Evolutionary conservation across 2,329 filamentous ascomycete genomes (phyloP), one percentile per base, ranked within the genome.

Genomic region (Hymenoscyphus repandus): DNA sequence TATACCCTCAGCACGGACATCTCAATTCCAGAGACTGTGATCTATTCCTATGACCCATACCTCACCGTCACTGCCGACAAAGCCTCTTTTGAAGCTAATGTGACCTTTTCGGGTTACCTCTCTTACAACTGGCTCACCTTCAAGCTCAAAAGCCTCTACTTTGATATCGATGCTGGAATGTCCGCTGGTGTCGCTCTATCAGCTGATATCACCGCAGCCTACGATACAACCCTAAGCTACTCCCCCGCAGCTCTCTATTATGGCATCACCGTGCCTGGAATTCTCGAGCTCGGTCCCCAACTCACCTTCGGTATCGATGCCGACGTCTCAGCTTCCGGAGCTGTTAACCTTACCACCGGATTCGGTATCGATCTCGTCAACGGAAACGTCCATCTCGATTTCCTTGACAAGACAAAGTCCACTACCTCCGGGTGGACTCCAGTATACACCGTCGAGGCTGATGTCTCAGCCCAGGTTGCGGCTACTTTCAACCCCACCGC

Each of bases 31-130:
- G 57, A 66, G 34, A 65, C 63, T 17, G 57, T 60, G 6, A 57
- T 70, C 22, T 70, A 62, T 53, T 54, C 58, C 18, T 58, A 65
- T 30, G 51, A 56, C 9, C 54, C 58, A 18, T 67, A 68, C 54
- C 51, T 72, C 46, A 68, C 59, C 6, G 61, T 70, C 15, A 65
- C 60, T 2, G 69, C 69, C 17, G 62, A 72, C 37, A 56, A 60
- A 17, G 69, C 66, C 32, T 54, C 59, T 42, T 64, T 75, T 47
- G 63, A 62, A 15, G 63, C 68, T 20, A 63, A 62, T 15, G 62
- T 72, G 36, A 69, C 68, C 12, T 68, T 74, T 40, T 72, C 71
- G 1, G 72, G 72, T 32, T 67, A 69, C 51, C 63, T 74, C n/a
- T 62, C 65, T 44, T 74, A 71, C 60, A 68, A 67, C 54, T 68